A percentile compares a stretch with the other conserved stretches of the same genome.
phyloP scores from a whole-genome alignment of 805 yeast genomes.

The Torulaspora indica region DNA sequence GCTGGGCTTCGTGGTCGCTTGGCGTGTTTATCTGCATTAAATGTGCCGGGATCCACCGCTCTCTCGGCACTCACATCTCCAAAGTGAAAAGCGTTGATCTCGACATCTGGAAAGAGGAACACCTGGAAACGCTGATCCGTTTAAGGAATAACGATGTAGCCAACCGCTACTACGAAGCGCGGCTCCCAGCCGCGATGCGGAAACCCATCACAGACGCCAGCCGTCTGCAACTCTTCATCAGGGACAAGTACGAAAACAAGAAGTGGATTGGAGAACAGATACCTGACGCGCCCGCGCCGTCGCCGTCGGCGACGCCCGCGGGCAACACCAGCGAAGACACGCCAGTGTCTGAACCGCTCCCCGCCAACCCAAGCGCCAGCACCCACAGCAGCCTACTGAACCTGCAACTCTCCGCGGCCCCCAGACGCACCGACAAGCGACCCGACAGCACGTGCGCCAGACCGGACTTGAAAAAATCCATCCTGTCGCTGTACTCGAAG shows the following conservation, averaged over 20 bases:
- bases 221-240: conserved; percentile 82
- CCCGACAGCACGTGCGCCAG: conserved; percentile 35
- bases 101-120: conserved; percentile 96
- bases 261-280: conserved; percentile 61
- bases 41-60: conserved; percentile 93
- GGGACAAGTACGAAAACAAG: conserved; percentile 86
- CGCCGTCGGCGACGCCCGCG: neutral
- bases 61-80: conserved; percentile 93
- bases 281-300: neutral
- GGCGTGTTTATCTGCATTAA: conserved; percentile 91
- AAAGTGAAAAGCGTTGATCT: conserved; percentile 90
- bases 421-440: conserved; percentile 8
- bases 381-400: conserved; percentile 12
- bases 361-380: conserved; percentile 9
- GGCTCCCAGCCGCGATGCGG: conserved; percentile 36
- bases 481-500: conserved; percentile 78
- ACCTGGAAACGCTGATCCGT: conserved; percentile 68
- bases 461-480: conserved; percentile 88
- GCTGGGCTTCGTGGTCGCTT: conserved; percentile 97
- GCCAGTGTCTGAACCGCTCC: too few species aligned
- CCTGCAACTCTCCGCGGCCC: conserved; percentile 13
- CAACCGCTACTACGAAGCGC: conserved; percentile 79
- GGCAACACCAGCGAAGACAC: too few species aligned
- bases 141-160: conserved; percentile 79
- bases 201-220: conserved; percentile 72